Evolutionary conservation across 805 yeast genomes (phyloP).

Genomic region (Ogataea angusta): DNA sequence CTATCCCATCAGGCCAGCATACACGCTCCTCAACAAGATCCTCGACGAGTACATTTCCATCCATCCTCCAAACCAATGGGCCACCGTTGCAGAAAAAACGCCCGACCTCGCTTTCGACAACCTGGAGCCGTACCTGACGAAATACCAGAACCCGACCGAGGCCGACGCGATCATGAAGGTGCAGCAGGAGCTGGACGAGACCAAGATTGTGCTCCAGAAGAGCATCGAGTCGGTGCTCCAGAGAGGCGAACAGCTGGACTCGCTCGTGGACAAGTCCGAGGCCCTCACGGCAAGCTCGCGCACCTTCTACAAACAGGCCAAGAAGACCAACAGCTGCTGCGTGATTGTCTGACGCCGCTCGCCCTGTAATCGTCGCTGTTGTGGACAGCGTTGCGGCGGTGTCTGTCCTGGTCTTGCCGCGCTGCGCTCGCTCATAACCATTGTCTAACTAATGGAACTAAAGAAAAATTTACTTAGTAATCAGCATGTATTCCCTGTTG

Average conservation of each 20-base stretch:
- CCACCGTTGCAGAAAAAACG: constrained; percentile 41
- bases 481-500: constrained; percentile 2
- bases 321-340: constrained; percentile 91
- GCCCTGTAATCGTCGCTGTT: too few relatives aligned
- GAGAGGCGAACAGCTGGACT: constrained; percentile 94
- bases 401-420: too few relatives aligned
- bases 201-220: constrained; percentile 93
- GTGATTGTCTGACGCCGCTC: constrained; percentile 49
- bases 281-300: constrained; percentile 84
- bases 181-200: constrained; percentile 96
- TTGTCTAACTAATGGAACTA: background rate
- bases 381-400: too few relatives aligned
- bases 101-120: constrained; percentile 51
- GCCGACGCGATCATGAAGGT: constrained; percentile 97
- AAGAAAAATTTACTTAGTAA: constrained; percentile 3
- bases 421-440: constrained; percentile 9
- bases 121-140: constrained; percentile 65
- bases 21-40: constrained; percentile 84
- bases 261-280: constrained; percentile 92
- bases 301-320: constrained; percentile 96
- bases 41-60: constrained; percentile 85
- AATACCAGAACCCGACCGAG: constrained; percentile 95
- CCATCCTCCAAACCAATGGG: constrained; percentile 77
- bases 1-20: constrained; percentile 96
- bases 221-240: constrained; percentile 91